Evolutionary conservation across 371 early-diverging fungal genomes (phyloP), one percentile per base, ranked within the genome.

Genomic region (Rozella allomycis): DNA sequence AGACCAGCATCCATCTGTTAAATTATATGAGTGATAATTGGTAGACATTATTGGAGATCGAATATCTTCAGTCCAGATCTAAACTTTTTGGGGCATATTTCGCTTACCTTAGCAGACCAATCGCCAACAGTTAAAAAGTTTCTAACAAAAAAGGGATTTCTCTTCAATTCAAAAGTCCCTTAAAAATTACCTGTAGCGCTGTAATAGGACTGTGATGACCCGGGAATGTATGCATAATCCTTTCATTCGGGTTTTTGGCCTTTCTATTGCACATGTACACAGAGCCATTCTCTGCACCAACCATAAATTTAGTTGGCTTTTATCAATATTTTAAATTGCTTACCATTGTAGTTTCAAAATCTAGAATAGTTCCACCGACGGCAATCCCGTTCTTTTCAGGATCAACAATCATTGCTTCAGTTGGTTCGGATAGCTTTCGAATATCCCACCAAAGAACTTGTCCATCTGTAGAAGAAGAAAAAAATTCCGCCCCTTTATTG

Each of bases 301-400:
- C 45, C 66, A 65, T 59, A 43, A 64, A 65, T 44, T 65, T 65
- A n/a, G 66, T 65, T 8, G 66, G 66, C 66, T 65, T 33, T 14
- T 17, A 11, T 10, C 8, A 14, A 3, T 14, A 37, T 49, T 14
- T 25, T 25, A 6, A 14, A 8, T 4, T 1, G 4, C 43, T 13
- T 30, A 65, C 66, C 62, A 65, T 58, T 2, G 66, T 60, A 1
- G 58, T 49, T 33, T 65, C 66, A 39, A 58, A 65, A 35, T 65
- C 66, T 1, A 65, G 23, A 3, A 54, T 55, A 0, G 66, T 62
- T 11, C 63, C 63, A 1, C 66, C 66, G 4, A 62, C 58, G 25
- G 54, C 41, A 30, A 41, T 45, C 5, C 60, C 63, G 29, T 65
- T 62, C 51, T 62, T 65, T 30, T 62, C 62, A 6, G 60, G 54